phyloP scores from a whole-genome alignment of 2,329 filamentous ascomycete genomes.

The Moelleriella libera region DNA sequence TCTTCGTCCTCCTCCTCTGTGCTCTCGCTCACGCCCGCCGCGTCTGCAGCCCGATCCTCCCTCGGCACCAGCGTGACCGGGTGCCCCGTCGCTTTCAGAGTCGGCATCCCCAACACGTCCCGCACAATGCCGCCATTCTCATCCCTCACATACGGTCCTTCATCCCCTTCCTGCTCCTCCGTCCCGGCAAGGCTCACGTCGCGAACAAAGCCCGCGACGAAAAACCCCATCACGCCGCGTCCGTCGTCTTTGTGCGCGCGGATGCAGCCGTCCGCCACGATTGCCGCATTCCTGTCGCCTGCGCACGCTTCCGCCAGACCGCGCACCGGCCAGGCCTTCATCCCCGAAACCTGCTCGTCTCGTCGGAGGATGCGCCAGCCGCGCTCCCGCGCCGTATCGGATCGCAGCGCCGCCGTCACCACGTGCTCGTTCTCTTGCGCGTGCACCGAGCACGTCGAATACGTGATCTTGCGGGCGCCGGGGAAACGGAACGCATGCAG shows the following conservation, averaged over 20 bases:
- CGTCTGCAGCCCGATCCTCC: slow-evolving; percentile 2
- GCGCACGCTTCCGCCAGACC: slow-evolving; percentile 36
- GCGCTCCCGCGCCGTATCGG: slow-evolving; percentile 45
- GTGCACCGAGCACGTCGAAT: slow-evolving; percentile 88
- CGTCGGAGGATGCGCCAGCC: slow-evolving; percentile 70
- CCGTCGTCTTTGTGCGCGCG: slow-evolving; percentile 69
- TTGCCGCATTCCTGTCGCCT: slow-evolving; percentile 40
- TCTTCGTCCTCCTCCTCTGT: no score
- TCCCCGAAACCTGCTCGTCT: slow-evolving; percentile 59
- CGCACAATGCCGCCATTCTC: slow-evolving; percentile 36
- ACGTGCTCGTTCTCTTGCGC: slow-evolving; percentile 81
- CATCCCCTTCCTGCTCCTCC: slow-evolving; percentile 13
- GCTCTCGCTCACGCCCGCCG: neutral
- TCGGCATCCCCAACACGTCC: slow-evolving; percentile 23
- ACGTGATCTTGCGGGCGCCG: slow-evolving; percentile 61
- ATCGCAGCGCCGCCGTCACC: slow-evolving; percentile 56
- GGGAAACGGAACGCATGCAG: slow-evolving; percentile 77
- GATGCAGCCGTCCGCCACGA: slow-evolving; percentile 68
- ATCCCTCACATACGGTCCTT: slow-evolving; percentile 40
- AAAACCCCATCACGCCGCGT: slow-evolving; percentile 86
- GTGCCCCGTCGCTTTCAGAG: slow-evolving; percentile 20
- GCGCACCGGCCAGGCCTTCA: slow-evolving; percentile 61
- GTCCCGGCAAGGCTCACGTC: slow-evolving; percentile 4
- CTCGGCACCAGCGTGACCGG: slow-evolving; percentile 11
- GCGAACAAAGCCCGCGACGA: slow-evolving; percentile 70